phyloP scores from a whole-genome alignment of 768 basidiomycete genomes.

The Boletales sp. region DNA sequence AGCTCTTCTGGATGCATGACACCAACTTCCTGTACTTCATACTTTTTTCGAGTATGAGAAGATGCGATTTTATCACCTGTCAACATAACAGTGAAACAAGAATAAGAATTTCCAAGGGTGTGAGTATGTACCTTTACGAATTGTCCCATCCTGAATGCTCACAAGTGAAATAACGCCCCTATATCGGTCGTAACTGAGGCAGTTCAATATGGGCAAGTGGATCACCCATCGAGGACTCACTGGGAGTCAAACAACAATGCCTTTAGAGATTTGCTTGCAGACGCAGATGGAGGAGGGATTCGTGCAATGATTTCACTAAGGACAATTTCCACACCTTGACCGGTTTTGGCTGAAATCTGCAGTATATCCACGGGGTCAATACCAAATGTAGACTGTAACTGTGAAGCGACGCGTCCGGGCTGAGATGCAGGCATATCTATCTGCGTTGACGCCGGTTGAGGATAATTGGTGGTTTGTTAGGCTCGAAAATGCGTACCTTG shows the following conservation, averaged over 20 bases:
- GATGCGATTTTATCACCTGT: slow-evolving; percentile 89
- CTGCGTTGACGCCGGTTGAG: slow-evolving; percentile 35
- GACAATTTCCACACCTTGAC: slow-evolving; percentile 73
- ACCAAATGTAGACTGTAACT: slow-evolving; percentile 81
- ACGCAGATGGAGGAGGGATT: slow-evolving; percentile 75
- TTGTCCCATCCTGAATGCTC: slow-evolving; percentile 71
- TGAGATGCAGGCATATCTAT: slow-evolving; percentile 91
- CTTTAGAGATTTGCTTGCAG: slow-evolving; percentile 54
- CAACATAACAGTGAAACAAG: neutral
- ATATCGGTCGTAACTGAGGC: slow-evolving; percentile 83
- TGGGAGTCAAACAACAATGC: slow-evolving; percentile 93
- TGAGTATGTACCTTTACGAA: slow-evolving; percentile 65
- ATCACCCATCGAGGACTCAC: slow-evolving; percentile 41
- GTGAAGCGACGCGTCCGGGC: slow-evolving; percentile 72
- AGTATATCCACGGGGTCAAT: slow-evolving; percentile 72
- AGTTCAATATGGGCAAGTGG: slow-evolving; percentile 7
- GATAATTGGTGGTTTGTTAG: neutral
- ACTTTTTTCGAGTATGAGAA: slow-evolving; percentile 79
- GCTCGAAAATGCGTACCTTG: slow-evolving; percentile 51
- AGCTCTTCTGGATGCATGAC: slow-evolving; percentile 88
- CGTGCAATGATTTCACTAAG: slow-evolving; percentile 77
- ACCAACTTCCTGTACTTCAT: slow-evolving; percentile 86
- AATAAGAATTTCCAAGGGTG: neutral
- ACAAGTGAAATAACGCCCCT: slow-evolving; percentile 94
- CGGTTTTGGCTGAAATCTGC: slow-evolving; percentile 89